Conservation (phyloP, 495 filamentous ascomycete genomes). For the Penicillium canariense region DNA sequence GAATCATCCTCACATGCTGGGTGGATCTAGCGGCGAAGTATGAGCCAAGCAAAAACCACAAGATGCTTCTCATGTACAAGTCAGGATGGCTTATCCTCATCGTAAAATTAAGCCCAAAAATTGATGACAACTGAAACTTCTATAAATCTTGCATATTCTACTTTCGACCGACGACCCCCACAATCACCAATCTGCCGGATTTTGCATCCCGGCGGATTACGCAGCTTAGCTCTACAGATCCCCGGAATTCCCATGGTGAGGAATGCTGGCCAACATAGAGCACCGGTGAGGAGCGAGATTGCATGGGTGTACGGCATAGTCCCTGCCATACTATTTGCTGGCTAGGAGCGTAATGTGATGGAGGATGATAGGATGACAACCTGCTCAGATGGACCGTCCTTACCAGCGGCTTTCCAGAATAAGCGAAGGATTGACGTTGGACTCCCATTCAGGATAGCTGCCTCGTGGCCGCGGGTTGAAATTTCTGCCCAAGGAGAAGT, state of each 20-base stretch:
- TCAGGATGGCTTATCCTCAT: not conserved
- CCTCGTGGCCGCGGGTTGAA: slow-evolving; percentile 8
- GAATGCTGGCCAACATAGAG: not conserved
- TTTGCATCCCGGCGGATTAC: slow-evolving; percentile 4
- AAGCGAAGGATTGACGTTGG: slow-evolving; percentile 2
- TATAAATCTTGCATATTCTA: not conserved
- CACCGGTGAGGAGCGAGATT: not conserved
- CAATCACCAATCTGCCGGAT: slow-evolving; percentile 8
- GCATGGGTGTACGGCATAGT: not conserved
- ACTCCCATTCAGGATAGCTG: slow-evolving; percentile 17
- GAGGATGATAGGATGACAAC: not conserved
- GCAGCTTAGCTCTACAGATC: not conserved
- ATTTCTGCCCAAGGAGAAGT: slow-evolving; percentile 28
- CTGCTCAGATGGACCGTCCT: not conserved
- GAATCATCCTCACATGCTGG: slow-evolving; percentile 18
- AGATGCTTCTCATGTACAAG: not conserved
- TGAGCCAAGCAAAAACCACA: not conserved
- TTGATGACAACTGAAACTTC: not conserved
- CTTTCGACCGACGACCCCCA: not conserved
- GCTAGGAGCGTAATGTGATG: not conserved
- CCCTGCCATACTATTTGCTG: not conserved
- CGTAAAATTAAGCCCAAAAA: not conserved
- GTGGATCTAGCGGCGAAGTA: no score
- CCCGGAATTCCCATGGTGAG: not conserved
- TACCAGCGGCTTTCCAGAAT: no score